Conservation (phyloP, 2,329 filamentous ascomycete genomes). For the Exophiala xenobiotica region DNA sequence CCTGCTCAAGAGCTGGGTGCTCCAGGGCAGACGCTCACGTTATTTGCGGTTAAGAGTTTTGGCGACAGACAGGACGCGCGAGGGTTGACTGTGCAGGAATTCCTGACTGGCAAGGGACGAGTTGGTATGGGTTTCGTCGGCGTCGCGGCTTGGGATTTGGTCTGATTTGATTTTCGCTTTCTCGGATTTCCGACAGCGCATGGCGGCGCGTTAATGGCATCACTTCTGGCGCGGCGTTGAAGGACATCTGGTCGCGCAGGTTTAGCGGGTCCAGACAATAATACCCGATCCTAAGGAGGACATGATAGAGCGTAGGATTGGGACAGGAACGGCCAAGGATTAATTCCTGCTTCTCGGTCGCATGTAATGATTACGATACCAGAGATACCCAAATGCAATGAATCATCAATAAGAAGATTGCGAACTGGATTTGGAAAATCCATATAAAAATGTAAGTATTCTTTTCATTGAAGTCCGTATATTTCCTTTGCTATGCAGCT, state of each 20-base stretch:
- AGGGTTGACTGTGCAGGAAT: slow-evolving; percentile 52
- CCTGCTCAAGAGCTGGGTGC: slow-evolving; percentile 61
- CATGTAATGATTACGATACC: neutral
- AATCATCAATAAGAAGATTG: too few species aligned
- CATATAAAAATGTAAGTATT: too few species aligned
- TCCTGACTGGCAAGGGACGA: slow-evolving; percentile 47
- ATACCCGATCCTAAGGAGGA: too few species aligned
- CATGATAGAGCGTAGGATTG: neutral
- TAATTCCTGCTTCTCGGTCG: neutral
- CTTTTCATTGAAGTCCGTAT: too few species aligned
- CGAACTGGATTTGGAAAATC: too few species aligned
- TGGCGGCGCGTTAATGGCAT: neutral
- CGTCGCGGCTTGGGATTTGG: slow-evolving; percentile 57
- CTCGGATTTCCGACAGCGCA: neutral
- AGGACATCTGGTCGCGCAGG: too few species aligned
- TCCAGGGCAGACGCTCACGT: slow-evolving; percentile 65
- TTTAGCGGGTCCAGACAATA: too few species aligned
- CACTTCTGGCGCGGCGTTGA: too few species aligned
- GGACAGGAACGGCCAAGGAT: neutral
- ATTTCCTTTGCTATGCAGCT: too few species aligned
- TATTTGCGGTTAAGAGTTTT: slow-evolving; percentile 61
- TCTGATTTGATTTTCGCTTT: slow-evolving; percentile 27
- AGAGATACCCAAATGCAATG: neutral
- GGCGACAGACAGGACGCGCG: slow-evolving; percentile 51
- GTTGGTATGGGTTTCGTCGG: slow-evolving; percentile 51